phyloP scores from a whole-genome alignment of 148 eudicot species.

The Mesembryanthemum crystallinum region DNA sequence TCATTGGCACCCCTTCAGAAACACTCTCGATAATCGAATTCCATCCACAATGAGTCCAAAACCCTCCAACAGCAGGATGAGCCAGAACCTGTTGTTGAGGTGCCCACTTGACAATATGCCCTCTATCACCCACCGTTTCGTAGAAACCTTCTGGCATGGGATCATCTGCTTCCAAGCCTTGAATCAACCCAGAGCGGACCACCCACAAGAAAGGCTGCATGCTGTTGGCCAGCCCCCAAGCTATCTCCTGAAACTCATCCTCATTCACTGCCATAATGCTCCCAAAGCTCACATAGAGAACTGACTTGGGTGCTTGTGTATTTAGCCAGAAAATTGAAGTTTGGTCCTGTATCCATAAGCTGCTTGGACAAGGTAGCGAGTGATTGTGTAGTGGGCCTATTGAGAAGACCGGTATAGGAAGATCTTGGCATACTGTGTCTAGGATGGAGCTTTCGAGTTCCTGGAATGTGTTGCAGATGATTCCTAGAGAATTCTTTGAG shows the following conservation, averaged over 20 bases:
- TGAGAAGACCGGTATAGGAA: conserved; percentile 32
- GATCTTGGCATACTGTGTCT: neutral
- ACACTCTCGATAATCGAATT: conserved; percentile 64
- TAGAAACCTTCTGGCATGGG: conserved; percentile 35
- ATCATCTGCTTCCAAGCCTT: conserved; percentile 29
- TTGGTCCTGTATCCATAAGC: conserved; percentile 31
- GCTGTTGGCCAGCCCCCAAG: conserved; percentile 48
- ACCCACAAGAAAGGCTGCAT: conserved; percentile 63
- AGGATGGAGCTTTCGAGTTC: conserved; percentile 29
- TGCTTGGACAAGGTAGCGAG: conserved; percentile 22
- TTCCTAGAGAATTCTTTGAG: conserved; percentile 26
- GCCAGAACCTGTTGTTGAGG: conserved; percentile 55
- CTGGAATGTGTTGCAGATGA: conserved; percentile 39
- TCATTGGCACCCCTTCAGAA: conserved; percentile 63
- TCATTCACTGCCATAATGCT: conserved; percentile 34
- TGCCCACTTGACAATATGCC: conserved; percentile 56
- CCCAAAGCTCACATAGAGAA: conserved; percentile 61
- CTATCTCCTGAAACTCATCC: conserved; percentile 40
- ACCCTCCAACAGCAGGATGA: conserved; percentile 49
- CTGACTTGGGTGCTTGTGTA: conserved; percentile 42
- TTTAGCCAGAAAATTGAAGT: conserved; percentile 52
- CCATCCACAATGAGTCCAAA: conserved; percentile 65
- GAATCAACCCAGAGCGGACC: conserved; percentile 38
- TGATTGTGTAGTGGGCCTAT: conserved; percentile 40
- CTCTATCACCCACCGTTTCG: conserved; percentile 29